Base-by-base conservation (phyloP, 768 basidiomycete species). In the Cystobasidium tubakii region DNA sequence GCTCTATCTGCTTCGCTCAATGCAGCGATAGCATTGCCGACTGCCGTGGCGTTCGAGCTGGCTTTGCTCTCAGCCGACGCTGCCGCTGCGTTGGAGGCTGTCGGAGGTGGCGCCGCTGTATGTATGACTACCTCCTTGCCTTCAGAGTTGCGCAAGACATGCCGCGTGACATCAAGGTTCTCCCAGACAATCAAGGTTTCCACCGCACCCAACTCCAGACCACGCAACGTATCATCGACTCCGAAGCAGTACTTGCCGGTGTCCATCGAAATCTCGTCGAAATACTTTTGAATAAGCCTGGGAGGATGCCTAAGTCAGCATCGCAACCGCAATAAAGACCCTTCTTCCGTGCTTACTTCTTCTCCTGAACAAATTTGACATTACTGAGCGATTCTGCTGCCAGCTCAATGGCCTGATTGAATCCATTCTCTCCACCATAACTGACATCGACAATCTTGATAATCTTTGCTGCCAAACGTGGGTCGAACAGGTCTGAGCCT, bases 351-450 rank as follows among this genome's bases (percentile, higher is more conserved):
- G n/a, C 27, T 33, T 36, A 72, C 7, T 85, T 89, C 85, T 98
- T 98, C 84, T 99, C 96, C 82, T 98, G 95, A 39, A 99, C 95
- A 79, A 99, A 98, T 81, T 99, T 99, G 84, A 99, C 96, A 81
- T 98, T 98, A 43, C 91, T 88, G 33, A 99, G 87, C 1, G 92
- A 90, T 82, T 99, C 96, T 0, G 92, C 90, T 0, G 96, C 91
- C 66, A 98, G 87, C 81, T 98, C 96, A 77, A 99, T 98, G 21
- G 96, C 95, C 86, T 99, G 96, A 81, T 98, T 98, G 84, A 98
- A 99, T 31, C 96, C 96, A 81, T 97, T 96, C 83, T 97, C 94
- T 62, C 95, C 94, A 53, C 96, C 96, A 79, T 99, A 99, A 76
- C 90, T 92, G 78, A 99, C 94, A 83, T 99, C 96, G 73, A 99